Evolutionary conservation across 768 basidiomycete species (phyloP).

Genomic region (Thelephora ganbajun): DNA sequence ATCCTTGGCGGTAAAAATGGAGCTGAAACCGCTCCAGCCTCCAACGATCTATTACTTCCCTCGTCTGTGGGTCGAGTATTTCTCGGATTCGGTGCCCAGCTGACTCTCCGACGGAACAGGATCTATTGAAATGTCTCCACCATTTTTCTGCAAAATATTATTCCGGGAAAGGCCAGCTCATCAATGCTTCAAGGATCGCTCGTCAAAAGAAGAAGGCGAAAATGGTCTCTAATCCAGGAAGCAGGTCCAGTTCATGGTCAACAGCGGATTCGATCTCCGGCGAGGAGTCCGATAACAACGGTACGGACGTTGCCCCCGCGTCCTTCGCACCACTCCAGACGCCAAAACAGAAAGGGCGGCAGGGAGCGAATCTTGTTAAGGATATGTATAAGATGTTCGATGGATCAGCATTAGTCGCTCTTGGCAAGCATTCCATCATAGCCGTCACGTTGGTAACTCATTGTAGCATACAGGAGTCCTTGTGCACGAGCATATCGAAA

Average conservation of each 20-base stretch:
- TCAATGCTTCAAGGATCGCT: constrained; percentile 32
- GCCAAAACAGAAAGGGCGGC: constrained; percentile 3
- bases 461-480: too few species aligned
- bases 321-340: constrained; percentile 4
- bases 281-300: constrained; percentile 8
- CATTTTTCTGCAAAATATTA: constrained; percentile 44
- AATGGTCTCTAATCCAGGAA: constrained; percentile 7
- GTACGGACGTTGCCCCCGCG: constrained; percentile 2
- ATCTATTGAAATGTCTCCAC: constrained; percentile 37
- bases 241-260: constrained; percentile 5
- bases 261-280: constrained; percentile 9
- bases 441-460: neutral
- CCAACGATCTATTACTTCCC: too few species aligned
- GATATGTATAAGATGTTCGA: constrained; percentile 72
- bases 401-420: constrained; percentile 57
- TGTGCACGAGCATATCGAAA: too few species aligned
- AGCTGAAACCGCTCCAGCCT: too few species aligned
- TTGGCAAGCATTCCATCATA: constrained; percentile 32
- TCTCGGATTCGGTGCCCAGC: too few species aligned
- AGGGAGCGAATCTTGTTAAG: constrained; percentile 10
- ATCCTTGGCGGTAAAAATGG: neutral
- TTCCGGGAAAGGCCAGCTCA: constrained; percentile 42
- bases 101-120: constrained; percentile 24
- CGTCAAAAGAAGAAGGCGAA: constrained; percentile 28
- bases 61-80: too few species aligned